Evolutionary conservation across 2,329 filamentous ascomycete species (phyloP).

Genomic region (Chaetomium sp.): DNA sequence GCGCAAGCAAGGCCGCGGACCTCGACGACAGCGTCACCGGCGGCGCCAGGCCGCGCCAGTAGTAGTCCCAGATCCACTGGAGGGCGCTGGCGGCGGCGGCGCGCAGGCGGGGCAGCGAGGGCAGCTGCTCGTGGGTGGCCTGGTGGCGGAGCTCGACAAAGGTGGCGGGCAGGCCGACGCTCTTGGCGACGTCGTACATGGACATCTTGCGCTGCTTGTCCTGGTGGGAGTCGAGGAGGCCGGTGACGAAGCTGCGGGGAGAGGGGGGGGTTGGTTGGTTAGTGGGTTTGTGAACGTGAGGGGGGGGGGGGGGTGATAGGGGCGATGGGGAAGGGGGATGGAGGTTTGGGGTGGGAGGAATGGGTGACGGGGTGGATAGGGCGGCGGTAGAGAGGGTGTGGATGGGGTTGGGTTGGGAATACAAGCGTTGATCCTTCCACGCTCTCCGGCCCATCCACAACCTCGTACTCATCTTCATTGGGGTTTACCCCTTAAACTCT

Average conservation of each 20-base stretch:
- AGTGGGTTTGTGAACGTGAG: neutral
- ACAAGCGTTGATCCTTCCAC: neutral
- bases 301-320: no score
- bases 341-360: neutral
- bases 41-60: slow-evolving; percentile 65
- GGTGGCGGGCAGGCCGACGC: slow-evolving; percentile 68
- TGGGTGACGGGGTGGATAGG: neutral
- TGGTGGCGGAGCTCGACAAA: slow-evolving; percentile 91
- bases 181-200: slow-evolving; percentile 73
- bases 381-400: neutral
- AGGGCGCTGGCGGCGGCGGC: slow-evolving; percentile 70
- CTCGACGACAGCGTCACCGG: no score
- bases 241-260: slow-evolving; percentile 71
- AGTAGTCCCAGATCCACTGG: slow-evolving; percentile 85
- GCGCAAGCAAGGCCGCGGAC: neutral
- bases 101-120: slow-evolving; percentile 72
- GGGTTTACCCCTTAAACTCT: no score
- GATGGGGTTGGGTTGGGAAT: neutral
- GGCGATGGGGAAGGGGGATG: neutral
- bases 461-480: neutral
- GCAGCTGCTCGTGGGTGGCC: slow-evolving; percentile 85
- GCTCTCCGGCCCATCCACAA: neutral
- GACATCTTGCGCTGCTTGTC: slow-evolving; percentile 67
- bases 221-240: slow-evolving; percentile 73
- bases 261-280: slow-evolving; percentile 4